Conservation (phyloP, 1,139 yeast genomes). For the Lodderomyces jiufengensis region DNA sequence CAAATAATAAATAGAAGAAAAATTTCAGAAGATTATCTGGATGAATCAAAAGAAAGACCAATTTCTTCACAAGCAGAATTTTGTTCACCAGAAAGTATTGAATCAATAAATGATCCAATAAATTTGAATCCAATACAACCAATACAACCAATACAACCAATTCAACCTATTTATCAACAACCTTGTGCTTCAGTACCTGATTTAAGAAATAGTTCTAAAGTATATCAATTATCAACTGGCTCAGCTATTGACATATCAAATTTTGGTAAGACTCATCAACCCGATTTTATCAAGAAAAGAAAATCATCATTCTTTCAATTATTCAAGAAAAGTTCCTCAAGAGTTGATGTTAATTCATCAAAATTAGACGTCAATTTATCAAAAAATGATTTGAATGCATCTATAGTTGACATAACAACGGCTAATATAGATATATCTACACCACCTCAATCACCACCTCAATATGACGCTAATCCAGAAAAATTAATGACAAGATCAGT, state of each 20-base stretch:
- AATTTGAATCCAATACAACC: neutral
- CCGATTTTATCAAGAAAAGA: slow-evolving; percentile 23
- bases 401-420: too few relatives aligned
- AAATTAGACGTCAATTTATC: too few relatives aligned
- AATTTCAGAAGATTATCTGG: slow-evolving; percentile 8
- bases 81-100: slow-evolving; percentile 7
- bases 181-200: slow-evolving; percentile 25
- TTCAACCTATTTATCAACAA: neutral
- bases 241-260: slow-evolving; percentile 40
- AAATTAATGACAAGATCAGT: slow-evolving; percentile 8
- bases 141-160: neutral
- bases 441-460: neutral
- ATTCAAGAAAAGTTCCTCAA: neutral
- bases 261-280: slow-evolving; percentile 41
- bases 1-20: slow-evolving; percentile 13
- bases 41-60: slow-evolving; percentile 22
- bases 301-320: too few relatives aligned
- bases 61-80: slow-evolving; percentile 31
- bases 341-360: too few relatives aligned
- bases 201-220: slow-evolving; percentile 13
- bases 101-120: slow-evolving; percentile 2
- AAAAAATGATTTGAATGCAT: too few relatives aligned
- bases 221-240: slow-evolving; percentile 33
- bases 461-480: slow-evolving; percentile 2
- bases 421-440: too few relatives aligned